Evolutionary conservation across 2,329 filamentous ascomycete species (phyloP), one percentile per base, ranked within the genome.

Genomic region (Cercospora beticola): DNA sequence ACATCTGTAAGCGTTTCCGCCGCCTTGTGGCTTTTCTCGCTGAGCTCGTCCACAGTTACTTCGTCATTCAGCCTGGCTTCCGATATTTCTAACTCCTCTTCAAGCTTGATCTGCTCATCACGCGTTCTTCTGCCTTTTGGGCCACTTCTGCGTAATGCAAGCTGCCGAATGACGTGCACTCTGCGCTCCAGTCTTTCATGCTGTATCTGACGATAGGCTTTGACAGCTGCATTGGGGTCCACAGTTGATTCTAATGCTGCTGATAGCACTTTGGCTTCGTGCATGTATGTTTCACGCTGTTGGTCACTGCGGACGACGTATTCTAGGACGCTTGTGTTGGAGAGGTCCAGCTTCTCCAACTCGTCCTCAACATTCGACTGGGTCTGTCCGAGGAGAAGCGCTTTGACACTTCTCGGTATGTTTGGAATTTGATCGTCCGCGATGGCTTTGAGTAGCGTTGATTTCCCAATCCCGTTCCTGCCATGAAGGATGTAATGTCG

Each of bases 381-480:
- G 0, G 88, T 92, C 79, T 93, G 91, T 72, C 92, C 90, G 12
- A 93, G 78, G 58, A 93, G 87, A 0, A 89, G 85, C 54, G 92
- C 85, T 23, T 88, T 85, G 0, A 88, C 88, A 31, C 86, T 82
- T 72, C 90, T 86, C 0, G 90, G 88, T 46, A 93, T 89, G 0
- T 91, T 92, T 0, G 92, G 92, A 16, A 96, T 90, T 36, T 93
- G 83, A 74, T 92, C 92, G 70, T 93, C 89, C 4, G 89, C 90
- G 72, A 96, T 89, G 1, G 92, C 92, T 75, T 87, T 87, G 16
- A 95, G 82, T 6, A 94, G 80, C 0, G 91, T 94, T 4, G 91
- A 94, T 77, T 96, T 96, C 5, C 92, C 93, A 1, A 89, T 90
- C 0, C 92, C 92, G 79, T 96, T 96, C 6, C 91, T 86, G 0